phyloP scores from a whole-genome alignment of 2,329 filamentous ascomycete genomes.

The Fusarium temperatum region DNA sequence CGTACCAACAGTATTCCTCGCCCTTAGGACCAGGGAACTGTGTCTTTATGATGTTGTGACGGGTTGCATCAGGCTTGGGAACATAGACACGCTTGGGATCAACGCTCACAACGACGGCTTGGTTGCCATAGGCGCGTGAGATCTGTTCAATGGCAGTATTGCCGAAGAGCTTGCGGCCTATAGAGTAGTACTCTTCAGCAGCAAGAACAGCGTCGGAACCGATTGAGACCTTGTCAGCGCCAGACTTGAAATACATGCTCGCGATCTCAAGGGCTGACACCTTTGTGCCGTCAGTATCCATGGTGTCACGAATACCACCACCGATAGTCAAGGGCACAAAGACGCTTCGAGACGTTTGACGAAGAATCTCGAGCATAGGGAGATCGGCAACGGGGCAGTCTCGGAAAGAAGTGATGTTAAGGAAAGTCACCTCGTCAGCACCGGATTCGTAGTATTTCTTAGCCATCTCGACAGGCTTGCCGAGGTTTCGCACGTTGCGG shows the following conservation, averaged over 20 bases:
- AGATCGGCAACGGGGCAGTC: conserved; percentile 92
- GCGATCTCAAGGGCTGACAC: conserved; percentile 94
- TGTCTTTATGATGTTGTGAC: conserved; percentile 79
- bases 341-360: conserved; percentile 85
- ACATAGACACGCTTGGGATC: conserved; percentile 95
- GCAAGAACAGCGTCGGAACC: conserved; percentile 93
- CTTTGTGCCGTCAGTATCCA: conserved; percentile 85
- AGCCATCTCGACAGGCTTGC: conserved; percentile 96
- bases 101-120: conserved; percentile 95
- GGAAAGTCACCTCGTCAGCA: conserved; percentile 94
- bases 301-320: conserved; percentile 91
- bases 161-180: conserved; percentile 74
- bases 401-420: conserved; percentile 98
- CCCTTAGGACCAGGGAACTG: conserved; percentile 75
- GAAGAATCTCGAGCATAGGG: conserved; percentile 94
- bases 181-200: conserved; percentile 87
- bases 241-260: conserved; percentile 95
- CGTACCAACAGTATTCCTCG: conserved; percentile 92
- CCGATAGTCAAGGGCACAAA: conserved; percentile 97
- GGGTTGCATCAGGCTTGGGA: conserved; percentile 72
- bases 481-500: conserved; percentile 83
- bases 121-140: conserved; percentile 90
- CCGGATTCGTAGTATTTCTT: conserved; percentile 94
- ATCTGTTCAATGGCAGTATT: conserved; percentile 96
- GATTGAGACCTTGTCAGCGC: conserved; percentile 97